These are phyloP conservation scores for Ophiostoma australiae DNA, from an alignment of 2,329 filamentous ascomycete genomes.

Conservation along the genomic window DNA sequence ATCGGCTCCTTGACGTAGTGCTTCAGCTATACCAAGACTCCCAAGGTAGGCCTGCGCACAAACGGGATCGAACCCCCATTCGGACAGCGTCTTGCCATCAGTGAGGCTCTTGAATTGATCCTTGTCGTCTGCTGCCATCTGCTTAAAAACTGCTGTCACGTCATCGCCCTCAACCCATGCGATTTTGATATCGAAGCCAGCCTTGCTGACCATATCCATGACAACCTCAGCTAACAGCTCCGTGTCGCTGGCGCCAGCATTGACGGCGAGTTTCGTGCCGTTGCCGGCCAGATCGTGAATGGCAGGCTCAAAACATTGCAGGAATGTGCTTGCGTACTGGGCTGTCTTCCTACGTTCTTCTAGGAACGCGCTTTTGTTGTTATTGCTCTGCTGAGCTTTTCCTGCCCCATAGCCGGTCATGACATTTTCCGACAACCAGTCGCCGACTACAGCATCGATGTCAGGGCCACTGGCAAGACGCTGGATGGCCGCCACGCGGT, in stretches of 20 bases:
- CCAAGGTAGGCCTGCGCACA: neutral
- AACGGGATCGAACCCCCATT: neutral
- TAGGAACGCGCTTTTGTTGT: neutral
- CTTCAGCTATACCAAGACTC: neutral
- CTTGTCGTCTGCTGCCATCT: neutral
- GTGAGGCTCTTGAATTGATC: neutral
- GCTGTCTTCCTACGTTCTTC: neutral
- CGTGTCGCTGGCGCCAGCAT: neutral
- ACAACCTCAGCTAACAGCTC: neutral
- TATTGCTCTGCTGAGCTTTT: neutral
- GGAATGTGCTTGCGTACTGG: neutral
- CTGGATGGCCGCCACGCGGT: neutral
- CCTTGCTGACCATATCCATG: neutral
- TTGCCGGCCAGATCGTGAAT: neutral
- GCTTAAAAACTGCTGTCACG: neutral
- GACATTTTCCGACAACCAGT: neutral
- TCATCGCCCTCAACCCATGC: neutral
- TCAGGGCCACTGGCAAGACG: neutral
- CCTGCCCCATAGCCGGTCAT: neutral
- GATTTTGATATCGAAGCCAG: neutral
- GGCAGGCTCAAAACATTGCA: neutral
- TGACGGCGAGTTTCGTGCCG: neutral
- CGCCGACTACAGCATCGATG: neutral
- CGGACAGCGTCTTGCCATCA: neutral
- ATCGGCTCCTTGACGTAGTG: neutral